phyloP scores from a whole-genome alignment of 257 asterid genomes.

The Solanum sejunctum region DNA sequence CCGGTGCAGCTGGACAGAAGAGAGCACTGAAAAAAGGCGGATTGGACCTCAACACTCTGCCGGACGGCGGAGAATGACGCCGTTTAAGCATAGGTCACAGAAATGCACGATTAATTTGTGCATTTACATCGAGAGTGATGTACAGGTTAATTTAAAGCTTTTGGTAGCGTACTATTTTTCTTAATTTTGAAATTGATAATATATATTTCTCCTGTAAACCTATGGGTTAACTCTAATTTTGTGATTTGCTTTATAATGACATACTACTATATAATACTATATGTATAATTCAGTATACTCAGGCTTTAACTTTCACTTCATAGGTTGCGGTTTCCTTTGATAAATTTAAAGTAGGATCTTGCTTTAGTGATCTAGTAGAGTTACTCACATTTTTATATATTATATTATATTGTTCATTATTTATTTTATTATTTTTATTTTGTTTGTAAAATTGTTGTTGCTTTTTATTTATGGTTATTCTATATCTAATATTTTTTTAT shows the following conservation, averaged over 20 bases:
- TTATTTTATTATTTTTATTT: no score
- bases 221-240: not conserved
- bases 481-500: no score
- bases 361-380: no score
- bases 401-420: no score
- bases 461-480: no score
- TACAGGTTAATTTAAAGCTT: not conserved
- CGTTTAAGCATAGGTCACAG: not conserved
- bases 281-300: no score
- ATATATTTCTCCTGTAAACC: not conserved
- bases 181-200: not conserved
- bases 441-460: no score
- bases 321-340: no score
- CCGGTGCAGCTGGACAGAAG: not conserved
- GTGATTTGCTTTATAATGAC: not conserved
- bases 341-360: no score
- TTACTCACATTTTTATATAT: no score
- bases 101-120: not conserved
- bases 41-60: constrained; percentile 17
- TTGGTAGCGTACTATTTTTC: not conserved
- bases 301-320: no score
- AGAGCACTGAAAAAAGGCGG: not conserved
- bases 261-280: no score
- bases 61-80: constrained; percentile 3
- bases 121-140: not conserved